Conservation (phyloP, 805 yeast species). For the Saturnispora sanitii region DNA sequence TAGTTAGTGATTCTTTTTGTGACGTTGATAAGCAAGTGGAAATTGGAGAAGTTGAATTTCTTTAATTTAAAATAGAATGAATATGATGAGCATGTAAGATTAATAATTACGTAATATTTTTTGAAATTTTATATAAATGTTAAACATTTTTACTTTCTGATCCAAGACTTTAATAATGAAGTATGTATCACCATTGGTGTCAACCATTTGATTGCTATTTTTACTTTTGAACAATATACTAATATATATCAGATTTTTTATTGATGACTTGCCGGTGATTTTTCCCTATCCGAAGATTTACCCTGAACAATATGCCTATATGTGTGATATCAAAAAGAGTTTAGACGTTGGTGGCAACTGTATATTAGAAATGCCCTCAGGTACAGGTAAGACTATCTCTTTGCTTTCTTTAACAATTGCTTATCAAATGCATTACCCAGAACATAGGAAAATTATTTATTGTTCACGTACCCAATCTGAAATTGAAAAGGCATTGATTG, state of each 20-base stretch:
- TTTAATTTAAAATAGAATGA: not conserved
- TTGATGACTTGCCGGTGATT: conserved; percentile 90
- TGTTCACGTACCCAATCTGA: conserved; percentile 99
- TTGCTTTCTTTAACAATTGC: conserved; percentile 86
- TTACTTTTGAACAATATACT: too few relatives aligned
- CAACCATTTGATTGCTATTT: not conserved
- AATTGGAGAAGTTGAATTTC: conserved; percentile 4
- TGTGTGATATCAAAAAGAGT: conserved; percentile 91
- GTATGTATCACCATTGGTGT: conserved; percentile 9
- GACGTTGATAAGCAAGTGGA: conserved; percentile 85
- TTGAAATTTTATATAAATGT: not conserved
- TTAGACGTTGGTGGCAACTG: conserved; percentile 95
- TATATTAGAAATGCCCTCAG: conserved; percentile 98
- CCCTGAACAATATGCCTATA: conserved; percentile 97
- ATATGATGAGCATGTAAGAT: not conserved
- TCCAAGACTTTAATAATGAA: conserved; percentile 10
- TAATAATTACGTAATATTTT: conserved; percentile 1
- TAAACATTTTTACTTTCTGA: not conserved
- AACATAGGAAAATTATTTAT: conserved; percentile 85
- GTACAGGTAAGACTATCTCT: conserved; percentile 96
- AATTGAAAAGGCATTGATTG: conserved; percentile 93
- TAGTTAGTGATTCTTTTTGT: conserved; percentile 83
- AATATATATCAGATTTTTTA: conserved; percentile 51
- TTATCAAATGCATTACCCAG: conserved; percentile 88
- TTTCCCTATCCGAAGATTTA: conserved; percentile 96